These are phyloP conservation scores for Pichia norvegensis DNA, from an alignment of 1,139 yeast genomes.

Conservation along the genomic window DNA sequence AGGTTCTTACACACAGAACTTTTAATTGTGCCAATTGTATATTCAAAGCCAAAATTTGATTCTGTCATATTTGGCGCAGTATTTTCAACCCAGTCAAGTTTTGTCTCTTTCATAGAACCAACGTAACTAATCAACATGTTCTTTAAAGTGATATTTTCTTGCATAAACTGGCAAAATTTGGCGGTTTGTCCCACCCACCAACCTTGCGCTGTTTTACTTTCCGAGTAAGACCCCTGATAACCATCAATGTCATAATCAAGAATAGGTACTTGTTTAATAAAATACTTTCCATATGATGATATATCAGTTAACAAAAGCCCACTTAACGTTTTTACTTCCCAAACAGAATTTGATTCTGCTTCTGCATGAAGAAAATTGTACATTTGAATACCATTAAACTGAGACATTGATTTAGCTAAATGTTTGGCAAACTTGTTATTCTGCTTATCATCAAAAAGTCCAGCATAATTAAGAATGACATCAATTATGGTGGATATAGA, in stretches of 20 bases:
- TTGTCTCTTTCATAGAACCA: constrained; percentile 21
- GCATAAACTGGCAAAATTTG: constrained; percentile 30
- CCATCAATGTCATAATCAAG: constrained; percentile 26
- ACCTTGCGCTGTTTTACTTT: constrained; percentile 24
- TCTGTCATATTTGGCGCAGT: constrained; percentile 20
- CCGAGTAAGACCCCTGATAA: constrained; percentile 26
- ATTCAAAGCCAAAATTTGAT: constrained; percentile 32
- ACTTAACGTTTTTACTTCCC: constrained; percentile 38
- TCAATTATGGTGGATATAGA: constrained; percentile 29
- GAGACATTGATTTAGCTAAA: constrained; percentile 35
- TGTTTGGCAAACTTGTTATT: constrained; percentile 20
- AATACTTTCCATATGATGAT: constrained; percentile 28
- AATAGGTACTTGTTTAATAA: constrained; percentile 35
- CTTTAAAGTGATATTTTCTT: constrained; percentile 20
- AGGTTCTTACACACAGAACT: constrained; percentile 6
- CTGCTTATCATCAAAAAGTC: constrained; percentile 17
- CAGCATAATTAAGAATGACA: constrained; percentile 22
- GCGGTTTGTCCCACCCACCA: constrained; percentile 37
- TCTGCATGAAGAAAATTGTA: constrained; percentile 38
- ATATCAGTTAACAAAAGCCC: constrained; percentile 33
- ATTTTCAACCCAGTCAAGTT: constrained; percentile 9
- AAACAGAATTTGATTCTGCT: constrained; percentile 31
- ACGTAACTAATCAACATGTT: constrained; percentile 31
- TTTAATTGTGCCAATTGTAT: constrained; percentile 21
- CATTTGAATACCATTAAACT: constrained; percentile 38